These are phyloP conservation scores for Raddia distichophylla DNA, from an alignment of 176 grass and related monocot species.

Conservation along the genomic window DNA sequence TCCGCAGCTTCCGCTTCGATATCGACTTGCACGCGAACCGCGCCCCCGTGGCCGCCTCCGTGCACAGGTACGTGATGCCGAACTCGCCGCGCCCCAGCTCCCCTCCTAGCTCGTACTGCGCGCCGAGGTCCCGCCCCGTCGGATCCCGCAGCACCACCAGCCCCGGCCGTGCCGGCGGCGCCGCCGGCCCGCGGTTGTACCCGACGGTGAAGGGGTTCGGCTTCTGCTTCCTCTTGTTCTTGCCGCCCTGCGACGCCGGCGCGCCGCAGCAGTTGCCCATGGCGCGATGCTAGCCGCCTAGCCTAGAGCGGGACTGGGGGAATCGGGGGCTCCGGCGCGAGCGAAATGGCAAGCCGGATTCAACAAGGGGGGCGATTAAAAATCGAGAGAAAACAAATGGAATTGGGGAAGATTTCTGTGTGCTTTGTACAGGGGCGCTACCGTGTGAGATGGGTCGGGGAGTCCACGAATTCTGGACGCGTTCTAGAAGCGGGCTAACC, in stretches of 20 bases:
- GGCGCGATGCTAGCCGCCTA: background rate
- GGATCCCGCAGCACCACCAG: conserved; percentile 62
- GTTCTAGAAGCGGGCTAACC: conserved; percentile 33
- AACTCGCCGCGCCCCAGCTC: conserved; percentile 82
- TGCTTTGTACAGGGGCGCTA: conserved; percentile 23
- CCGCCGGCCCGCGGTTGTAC: conserved; percentile 43
- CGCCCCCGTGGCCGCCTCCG: conserved; percentile 50
- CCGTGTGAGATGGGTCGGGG: conserved; percentile 44
- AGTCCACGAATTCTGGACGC: conserved; percentile 49
- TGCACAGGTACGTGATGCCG: conserved; percentile 69
- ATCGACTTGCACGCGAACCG: conserved; percentile 74
- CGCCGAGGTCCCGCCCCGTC: conserved; percentile 49
- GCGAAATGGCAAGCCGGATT: conserved; percentile 17
- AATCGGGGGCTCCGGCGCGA: background rate
- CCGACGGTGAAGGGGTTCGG: conserved; percentile 46
- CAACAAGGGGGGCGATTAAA: background rate
- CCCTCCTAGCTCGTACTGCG: conserved; percentile 49
- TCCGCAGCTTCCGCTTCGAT: conserved; percentile 69
- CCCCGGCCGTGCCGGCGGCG: conserved; percentile 26
- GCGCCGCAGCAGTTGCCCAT: conserved; percentile 76
- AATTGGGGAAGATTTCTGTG: conserved; percentile 14
- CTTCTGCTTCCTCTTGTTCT: conserved; percentile 39
- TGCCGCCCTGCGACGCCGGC: conserved; percentile 40
- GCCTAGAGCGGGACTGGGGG: background rate
- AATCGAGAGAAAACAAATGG: conserved; percentile 11